Conservation (phyloP, 345 rosid genomes). For the Firmiana major region DNA sequence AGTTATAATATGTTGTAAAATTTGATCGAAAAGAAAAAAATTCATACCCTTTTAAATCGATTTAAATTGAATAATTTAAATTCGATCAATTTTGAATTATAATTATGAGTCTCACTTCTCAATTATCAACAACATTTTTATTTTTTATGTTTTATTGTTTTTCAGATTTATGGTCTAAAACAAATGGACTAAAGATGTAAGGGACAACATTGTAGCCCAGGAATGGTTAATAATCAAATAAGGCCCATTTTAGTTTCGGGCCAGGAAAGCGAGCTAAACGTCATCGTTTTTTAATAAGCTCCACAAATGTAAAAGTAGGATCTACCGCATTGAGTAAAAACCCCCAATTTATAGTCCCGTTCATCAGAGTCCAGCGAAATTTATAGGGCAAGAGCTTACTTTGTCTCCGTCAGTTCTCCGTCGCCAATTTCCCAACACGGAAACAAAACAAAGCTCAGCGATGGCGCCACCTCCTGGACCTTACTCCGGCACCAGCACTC, state of each 20-base stretch:
- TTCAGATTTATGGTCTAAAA: too few relatives aligned
- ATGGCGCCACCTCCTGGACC: constrained; percentile 79
- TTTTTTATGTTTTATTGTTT: too few relatives aligned
- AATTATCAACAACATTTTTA: too few relatives aligned
- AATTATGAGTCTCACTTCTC: too few relatives aligned
- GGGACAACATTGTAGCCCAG: too few relatives aligned
- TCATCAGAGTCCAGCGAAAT: neutral
- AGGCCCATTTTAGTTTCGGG: neutral
- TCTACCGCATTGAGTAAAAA: neutral
- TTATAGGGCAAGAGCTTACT: constrained; percentile 6
- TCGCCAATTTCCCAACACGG: neutral
- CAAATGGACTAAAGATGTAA: too few relatives aligned
- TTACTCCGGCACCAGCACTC: constrained; percentile 75
- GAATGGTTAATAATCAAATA: neutral
- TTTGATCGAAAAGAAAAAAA: too few relatives aligned
- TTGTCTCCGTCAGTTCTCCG: neutral
- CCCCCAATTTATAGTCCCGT: neutral
- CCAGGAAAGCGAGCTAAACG: neutral
- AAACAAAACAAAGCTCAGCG: neutral
- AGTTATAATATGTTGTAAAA: too few relatives aligned
- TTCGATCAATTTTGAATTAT: too few relatives aligned
- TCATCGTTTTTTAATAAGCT: neutral
- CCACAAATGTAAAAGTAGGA: neutral
- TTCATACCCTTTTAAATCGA: too few relatives aligned
- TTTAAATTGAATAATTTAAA: too few relatives aligned